Conservation (phyloP, 2,329 filamentous ascomycete species). For the Fonsecaea erecta region DNA sequence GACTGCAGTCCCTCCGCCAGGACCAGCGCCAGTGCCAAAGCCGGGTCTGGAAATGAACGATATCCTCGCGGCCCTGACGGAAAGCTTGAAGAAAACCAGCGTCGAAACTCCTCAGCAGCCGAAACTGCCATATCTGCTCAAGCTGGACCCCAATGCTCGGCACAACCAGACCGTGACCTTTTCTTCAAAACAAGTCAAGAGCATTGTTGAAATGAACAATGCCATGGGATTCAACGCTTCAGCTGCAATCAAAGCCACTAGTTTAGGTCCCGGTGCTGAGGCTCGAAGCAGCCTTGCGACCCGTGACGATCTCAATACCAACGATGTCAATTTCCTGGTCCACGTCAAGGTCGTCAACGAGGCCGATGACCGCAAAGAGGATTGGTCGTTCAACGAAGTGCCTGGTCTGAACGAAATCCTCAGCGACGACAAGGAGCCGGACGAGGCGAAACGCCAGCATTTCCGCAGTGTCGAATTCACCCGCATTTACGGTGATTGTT, state of each 20-base stretch:
- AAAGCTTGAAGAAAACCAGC: constrained; percentile 6
- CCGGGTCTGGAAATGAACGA: not conserved
- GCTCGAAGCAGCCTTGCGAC: constrained; percentile 15
- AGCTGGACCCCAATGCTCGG: constrained; percentile 14
- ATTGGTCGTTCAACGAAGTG: constrained; percentile 20
- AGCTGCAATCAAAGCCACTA: constrained; percentile 19
- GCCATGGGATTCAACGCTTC: constrained; percentile 19
- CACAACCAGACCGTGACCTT: constrained; percentile 17
- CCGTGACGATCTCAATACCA: constrained; percentile 6
- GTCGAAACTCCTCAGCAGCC: not conserved
- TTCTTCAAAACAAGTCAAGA: constrained; percentile 19
- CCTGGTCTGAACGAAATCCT: constrained; percentile 3
- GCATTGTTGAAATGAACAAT: constrained; percentile 17
- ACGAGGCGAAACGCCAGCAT: not conserved
- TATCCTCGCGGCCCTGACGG: not conserved
- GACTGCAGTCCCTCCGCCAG: not conserved
- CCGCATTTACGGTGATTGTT: constrained; percentile 17
- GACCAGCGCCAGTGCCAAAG: not conserved
- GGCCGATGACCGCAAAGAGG: constrained; percentile 15
- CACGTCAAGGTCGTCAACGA: constrained; percentile 24
- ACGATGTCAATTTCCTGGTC: constrained; percentile 20
- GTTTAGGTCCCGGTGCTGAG: constrained; percentile 8
- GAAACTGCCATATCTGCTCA: constrained; percentile 16
- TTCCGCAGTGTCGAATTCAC: constrained; percentile 12
- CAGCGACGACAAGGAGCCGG: not conserved